Base-by-base conservation (phyloP, 352 stramenopile species). In the Globisporangium nodosum region DNA sequence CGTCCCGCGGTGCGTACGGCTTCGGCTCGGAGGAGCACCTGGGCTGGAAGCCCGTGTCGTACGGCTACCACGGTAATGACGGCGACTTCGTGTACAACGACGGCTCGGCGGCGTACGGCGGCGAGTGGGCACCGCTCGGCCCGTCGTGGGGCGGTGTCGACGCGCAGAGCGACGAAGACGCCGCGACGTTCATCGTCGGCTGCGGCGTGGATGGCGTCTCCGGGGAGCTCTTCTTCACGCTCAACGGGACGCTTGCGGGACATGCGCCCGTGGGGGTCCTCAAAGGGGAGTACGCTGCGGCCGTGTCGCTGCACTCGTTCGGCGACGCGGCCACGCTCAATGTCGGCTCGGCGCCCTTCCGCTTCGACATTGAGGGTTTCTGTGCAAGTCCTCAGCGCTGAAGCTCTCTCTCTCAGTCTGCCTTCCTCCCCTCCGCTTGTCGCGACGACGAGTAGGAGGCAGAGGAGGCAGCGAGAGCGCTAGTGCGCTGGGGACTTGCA, bases 31-130 rank as follows among this genome's bases (percentile, higher is more conserved):
- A 81, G 56, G 82, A 90, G 45, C 83, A 93, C 68, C 68, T 95
- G 24, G 85, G 85, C 63, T 93, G 81, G 83, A 90, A 84, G 64
- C 73, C 76, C 54, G 60, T 92, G 33, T 88, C 83, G 12, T 92
- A 87, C 59, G 85, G 80, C 51, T 95, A 93, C 75, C 85, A 95
- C 61, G 78, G 80, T 60, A 91, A 92, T 59, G 83, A 93, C 63
- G 85, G 85, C 49, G 81, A 90, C 66, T 90, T 95, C 61, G 83
- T 92, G 24, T 90, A 77, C 51, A 92, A 95, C 60, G 73, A 89
- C 62, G 85, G 85, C 24, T 60, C 74, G 7, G 78, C 74, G 42
- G 56, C 66, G 43, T 90, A 90, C 64, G 83, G 81, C 52, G 85
- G 83, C 6, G 75, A 85, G 56, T 91, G 82, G 81, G 67, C 63